phyloP scores from a whole-genome alignment of 495 filamentous ascomycete genomes.

The Trichoderma erinaceum region DNA sequence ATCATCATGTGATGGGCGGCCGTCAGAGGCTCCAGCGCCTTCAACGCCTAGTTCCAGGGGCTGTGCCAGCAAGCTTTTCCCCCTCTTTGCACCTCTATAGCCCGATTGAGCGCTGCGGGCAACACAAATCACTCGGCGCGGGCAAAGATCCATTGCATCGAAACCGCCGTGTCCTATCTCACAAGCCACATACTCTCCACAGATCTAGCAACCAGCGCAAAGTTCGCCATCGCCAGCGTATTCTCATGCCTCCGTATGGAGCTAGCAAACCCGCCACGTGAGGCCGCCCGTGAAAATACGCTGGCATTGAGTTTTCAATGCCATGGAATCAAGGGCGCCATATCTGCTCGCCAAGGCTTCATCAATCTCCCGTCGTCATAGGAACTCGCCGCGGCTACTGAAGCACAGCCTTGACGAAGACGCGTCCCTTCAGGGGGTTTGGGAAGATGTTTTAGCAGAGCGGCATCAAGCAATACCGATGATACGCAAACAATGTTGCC shows the following conservation, averaged over 20 bases:
- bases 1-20: constrained; percentile 14
- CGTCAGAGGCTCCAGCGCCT: neutral
- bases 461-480: neutral
- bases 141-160: neutral
- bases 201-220: neutral
- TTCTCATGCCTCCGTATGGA: neutral
- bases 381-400: neutral
- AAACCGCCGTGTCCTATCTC: neutral
- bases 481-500: neutral
- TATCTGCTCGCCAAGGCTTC: neutral
- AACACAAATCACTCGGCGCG: neutral
- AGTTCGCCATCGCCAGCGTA: neutral
- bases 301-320: neutral
- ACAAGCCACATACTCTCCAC: neutral
- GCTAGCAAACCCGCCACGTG: neutral
- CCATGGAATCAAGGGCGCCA: neutral
- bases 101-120: neutral
- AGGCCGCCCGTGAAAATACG: neutral
- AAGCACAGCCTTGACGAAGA: neutral
- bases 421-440: neutral
- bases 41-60: constrained; percentile 1
- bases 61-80: constrained; percentile 8
- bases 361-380: neutral
- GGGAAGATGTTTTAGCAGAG: neutral
- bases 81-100: neutral